Percentiles rank a stretch among this genome's conserved stretches.
phyloP scores from a whole-genome alignment of 2,329 filamentous ascomycete species.

The Neocucurbitaria cava region DNA sequence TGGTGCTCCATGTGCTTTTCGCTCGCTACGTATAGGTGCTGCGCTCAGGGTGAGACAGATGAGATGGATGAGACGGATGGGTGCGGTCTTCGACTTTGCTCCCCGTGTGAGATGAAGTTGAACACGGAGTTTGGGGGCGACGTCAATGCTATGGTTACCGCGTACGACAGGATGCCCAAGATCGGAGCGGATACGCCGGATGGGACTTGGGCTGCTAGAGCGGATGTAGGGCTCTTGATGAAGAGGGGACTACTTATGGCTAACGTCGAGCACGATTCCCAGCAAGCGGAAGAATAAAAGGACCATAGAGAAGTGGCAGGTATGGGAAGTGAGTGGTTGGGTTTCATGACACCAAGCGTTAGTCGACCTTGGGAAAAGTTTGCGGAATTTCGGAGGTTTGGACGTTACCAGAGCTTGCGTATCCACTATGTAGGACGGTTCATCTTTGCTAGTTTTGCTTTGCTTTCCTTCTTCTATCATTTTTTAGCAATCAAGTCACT shows the following conservation, averaged over 20 bases:
- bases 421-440: too few species aligned
- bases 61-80: conserved; percentile 24
- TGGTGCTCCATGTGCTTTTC: conserved; percentile 45
- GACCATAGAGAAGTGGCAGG: too few species aligned
- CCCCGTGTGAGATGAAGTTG: conserved; percentile 19
- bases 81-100: conserved; percentile 39
- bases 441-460: too few species aligned
- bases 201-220: conserved; percentile 14
- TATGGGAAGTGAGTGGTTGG: not conserved
- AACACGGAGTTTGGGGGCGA: conserved; percentile 13
- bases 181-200: conserved; percentile 14
- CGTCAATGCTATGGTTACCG: conserved; percentile 16
- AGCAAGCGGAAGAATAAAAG: not conserved
- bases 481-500: too few species aligned
- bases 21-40: conserved; percentile 24
- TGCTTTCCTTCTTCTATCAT: too few species aligned
- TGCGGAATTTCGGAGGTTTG: too few species aligned
- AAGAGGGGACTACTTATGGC: conserved; percentile 28
- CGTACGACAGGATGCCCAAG: conserved; percentile 27
- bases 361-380: too few species aligned
- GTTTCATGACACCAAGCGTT: too few species aligned
- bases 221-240: conserved; percentile 38
- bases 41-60: conserved; percentile 11
- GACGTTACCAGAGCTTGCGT: too few species aligned
- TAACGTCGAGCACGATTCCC: conserved; percentile 6